Base-by-base conservation (phyloP, 805 yeast species). In the Peterozyma xylosa region DNA sequence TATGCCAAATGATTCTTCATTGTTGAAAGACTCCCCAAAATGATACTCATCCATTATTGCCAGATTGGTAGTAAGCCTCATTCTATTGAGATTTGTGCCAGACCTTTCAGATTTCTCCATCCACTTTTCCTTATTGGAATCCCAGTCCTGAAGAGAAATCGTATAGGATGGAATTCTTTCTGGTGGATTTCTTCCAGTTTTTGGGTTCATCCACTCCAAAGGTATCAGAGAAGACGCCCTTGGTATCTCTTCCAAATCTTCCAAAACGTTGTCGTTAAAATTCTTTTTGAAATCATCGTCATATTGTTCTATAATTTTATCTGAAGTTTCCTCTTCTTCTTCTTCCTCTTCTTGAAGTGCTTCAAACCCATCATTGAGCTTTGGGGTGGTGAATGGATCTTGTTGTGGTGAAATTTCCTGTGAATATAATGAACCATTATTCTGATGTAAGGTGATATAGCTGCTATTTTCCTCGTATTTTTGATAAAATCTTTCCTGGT, bases 61-160 rank as follows among this genome's bases (percentile, higher is more conserved):
- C 30, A 33, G 13, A 6, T 34, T 21, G n/a, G 21, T n/a, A 17
- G 11, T 10, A 27, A 27, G 9, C 17, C 21, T 9, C 33, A 27
- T 14, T 9, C 15, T 11, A 17, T 18, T 33, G 5, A 34, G 27
- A 33, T 39, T 39, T 6, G 15, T 9, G n/a, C 18, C 27, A 11
- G 30, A 16, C 9, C 21, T 33, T 14, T 18, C 33, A 9, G n/a
- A 18, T 16, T 21, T 21, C 27, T 17, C 5, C 30, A 16, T 27
- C 44, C 44, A 41, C 7, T 18, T 5, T 15, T 27, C 32, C 18
- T 41, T 45, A 14, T 45, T 45, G 5, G 33, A 16, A 17, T 45
- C 42, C 47, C 47, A 45, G 13, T 41, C 44, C 16, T 45, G 32
- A 9, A 45, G 30, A 6, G 47, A 45, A 21, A 45, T 45, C 33